Conservation (phyloP, 192 early-diverging fungal genomes). For the Paraglomus brasilianum region DNA sequence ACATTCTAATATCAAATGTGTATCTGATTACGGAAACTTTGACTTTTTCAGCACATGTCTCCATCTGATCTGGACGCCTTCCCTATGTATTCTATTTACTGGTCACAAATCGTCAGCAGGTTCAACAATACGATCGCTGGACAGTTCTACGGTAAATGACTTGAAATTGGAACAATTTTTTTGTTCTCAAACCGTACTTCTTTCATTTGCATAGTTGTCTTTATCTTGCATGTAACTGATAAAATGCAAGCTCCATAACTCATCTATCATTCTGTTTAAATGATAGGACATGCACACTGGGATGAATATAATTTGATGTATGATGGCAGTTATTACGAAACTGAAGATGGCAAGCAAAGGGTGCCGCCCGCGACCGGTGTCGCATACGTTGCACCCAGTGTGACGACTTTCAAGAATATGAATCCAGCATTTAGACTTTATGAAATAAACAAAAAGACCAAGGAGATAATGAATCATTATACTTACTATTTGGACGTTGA, state of each 20-base stretch:
- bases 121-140: conserved; percentile 7
- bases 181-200: no score
- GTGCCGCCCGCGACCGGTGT: neutral
- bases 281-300: conserved; percentile 14
- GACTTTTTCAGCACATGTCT: conserved; percentile 1
- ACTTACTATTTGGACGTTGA: conserved; percentile 9
- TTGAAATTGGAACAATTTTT: no score
- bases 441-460: conserved; percentile 4
- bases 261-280: neutral
- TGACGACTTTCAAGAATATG: conserved; percentile 11
- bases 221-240: no score
- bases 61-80: neutral
- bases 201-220: no score
- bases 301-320: conserved; percentile 18
- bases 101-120: conserved; percentile 6
- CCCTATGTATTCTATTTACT: neutral
- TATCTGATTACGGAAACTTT: neutral
- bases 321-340: neutral
- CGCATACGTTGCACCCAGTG: conserved; percentile 6
- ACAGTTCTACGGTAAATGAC: conserved; percentile 13
- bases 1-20: no score
- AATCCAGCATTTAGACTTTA: conserved; percentile 23
- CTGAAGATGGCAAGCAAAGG: no score
- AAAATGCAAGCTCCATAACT: no score
- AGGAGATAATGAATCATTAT: conserved; percentile 16